A percentile compares a stretch with the other conserved stretches of the same genome.
These are phyloP conservation scores for Neonectria coccinea DNA, from an alignment of 2,329 filamentous ascomycete genomes.

Conservation along the genomic window DNA sequence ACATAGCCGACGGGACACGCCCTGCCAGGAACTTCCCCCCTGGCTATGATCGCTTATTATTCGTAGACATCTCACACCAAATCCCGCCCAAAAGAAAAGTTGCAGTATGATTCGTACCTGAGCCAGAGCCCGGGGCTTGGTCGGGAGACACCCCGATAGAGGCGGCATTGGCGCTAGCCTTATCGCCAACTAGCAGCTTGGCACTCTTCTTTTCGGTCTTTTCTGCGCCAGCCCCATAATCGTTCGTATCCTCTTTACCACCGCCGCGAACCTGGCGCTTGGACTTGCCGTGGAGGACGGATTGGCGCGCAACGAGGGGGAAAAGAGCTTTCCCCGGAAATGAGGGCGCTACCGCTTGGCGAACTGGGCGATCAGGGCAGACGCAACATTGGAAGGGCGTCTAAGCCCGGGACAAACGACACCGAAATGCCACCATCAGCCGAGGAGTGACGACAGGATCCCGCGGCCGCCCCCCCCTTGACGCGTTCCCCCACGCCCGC, in stretches of 20 bases:
- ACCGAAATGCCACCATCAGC: slow-evolving; percentile 32
- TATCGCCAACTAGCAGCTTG: slow-evolving; percentile 18
- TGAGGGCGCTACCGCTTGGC: slow-evolving; percentile 13
- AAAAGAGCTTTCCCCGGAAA: slow-evolving; percentile 23
- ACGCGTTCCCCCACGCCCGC: slow-evolving; percentile 23
- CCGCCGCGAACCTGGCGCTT: slow-evolving; percentile 22
- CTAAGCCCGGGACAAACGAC: slow-evolving; percentile 12
- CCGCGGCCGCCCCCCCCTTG: not conserved
- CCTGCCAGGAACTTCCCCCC: slow-evolving; percentile 8
- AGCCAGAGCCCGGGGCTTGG: slow-evolving; percentile 13
- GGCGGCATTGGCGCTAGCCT: slow-evolving; percentile 20
- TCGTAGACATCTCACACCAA: slow-evolving; percentile 4
- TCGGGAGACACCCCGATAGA: slow-evolving; percentile 14
- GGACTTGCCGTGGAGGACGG: slow-evolving; percentile 11
- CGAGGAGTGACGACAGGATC: slow-evolving; percentile 31
- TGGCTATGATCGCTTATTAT: slow-evolving; percentile 15
- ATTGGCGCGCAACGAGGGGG: slow-evolving; percentile 11
- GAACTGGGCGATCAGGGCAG: not conserved
- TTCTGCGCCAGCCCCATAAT: slow-evolving; percentile 4
- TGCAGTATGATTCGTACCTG: slow-evolving; percentile 1
- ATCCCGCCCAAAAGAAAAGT: slow-evolving; percentile 1
- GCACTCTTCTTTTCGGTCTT: not conserved
- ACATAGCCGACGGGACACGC: slow-evolving; percentile 21
- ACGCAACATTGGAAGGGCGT: not conserved
- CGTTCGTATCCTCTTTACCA: not conserved